Conservation (phyloP, 805 yeast genomes). For the Jamesozyma rosinii region DNA sequence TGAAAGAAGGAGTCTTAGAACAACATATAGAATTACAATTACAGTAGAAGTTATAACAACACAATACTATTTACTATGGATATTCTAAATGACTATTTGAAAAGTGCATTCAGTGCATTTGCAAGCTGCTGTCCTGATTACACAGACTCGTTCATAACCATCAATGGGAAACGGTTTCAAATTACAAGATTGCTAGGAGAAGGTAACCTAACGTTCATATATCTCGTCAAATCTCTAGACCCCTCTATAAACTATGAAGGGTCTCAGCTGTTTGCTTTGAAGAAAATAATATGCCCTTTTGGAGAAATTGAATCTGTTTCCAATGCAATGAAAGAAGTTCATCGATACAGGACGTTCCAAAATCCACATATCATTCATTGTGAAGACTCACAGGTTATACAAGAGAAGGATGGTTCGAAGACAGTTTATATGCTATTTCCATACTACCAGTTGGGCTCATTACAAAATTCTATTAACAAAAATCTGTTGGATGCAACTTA, state of each 20-base stretch:
- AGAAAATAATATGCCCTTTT: slow-evolving; percentile 80
- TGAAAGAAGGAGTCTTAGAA: no score
- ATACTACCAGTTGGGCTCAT: slow-evolving; percentile 58
- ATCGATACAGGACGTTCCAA: slow-evolving; percentile 60
- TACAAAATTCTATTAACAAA: slow-evolving; percentile 70
- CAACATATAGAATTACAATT: no score
- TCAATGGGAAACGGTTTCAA: slow-evolving; percentile 54
- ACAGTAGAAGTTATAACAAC: no score
- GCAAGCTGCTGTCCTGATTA: slow-evolving; percentile 12
- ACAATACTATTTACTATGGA: no score
- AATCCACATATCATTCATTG: slow-evolving; percentile 59
- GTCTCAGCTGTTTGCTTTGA: slow-evolving; percentile 49
- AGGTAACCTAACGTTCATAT: slow-evolving; percentile 83
- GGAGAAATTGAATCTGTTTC: slow-evolving; percentile 64
- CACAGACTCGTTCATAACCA: slow-evolving; percentile 32
- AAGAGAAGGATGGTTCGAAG: slow-evolving; percentile 71
- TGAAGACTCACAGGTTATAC: slow-evolving; percentile 61
- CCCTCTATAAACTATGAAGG: slow-evolving; percentile 11
- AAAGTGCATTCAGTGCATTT: background rate
- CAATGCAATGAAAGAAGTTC: slow-evolving; percentile 68
- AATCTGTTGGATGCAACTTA: slow-evolving; percentile 46
- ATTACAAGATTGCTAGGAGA: slow-evolving; percentile 74
- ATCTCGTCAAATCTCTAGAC: slow-evolving; percentile 49
- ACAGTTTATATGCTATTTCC: slow-evolving; percentile 76
- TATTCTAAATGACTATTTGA: background rate